phyloP scores from a whole-genome alignment of 2,329 filamentous ascomycete species.

The Exophiala xenobiotica region DNA sequence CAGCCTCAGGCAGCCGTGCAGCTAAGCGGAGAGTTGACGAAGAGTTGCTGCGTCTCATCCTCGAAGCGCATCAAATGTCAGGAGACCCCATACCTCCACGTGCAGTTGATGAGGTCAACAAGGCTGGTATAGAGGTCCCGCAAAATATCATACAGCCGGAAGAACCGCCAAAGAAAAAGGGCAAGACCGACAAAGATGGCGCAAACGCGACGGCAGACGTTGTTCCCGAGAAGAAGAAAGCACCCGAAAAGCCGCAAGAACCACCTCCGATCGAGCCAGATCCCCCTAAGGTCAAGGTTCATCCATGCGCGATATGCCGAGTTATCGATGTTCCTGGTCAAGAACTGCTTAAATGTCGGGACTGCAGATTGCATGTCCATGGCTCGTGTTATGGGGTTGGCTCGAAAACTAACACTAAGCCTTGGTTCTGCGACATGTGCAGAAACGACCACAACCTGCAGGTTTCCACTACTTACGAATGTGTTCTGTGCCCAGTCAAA shows the following conservation, averaged over 20 bases:
- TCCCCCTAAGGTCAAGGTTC: slow-evolving; percentile 70
- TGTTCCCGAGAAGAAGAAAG: slow-evolving; percentile 58
- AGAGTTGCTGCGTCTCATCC: slow-evolving; percentile 61
- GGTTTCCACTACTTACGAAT: slow-evolving; percentile 92
- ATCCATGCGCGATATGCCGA: slow-evolving; percentile 84
- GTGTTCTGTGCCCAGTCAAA: slow-evolving; percentile 83
- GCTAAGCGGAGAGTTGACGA: slow-evolving; percentile 91
- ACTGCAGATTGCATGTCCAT: slow-evolving; percentile 90
- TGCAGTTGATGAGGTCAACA: slow-evolving; percentile 46
- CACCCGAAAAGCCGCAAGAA: slow-evolving; percentile 55
- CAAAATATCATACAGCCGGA: slow-evolving; percentile 32
- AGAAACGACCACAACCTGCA: slow-evolving; percentile 88
- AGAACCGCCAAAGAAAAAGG: slow-evolving; percentile 62
- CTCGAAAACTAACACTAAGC: slow-evolving; percentile 58
- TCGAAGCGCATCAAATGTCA: slow-evolving; percentile 44
- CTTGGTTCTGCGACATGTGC: slow-evolving; percentile 97
- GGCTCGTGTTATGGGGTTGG: slow-evolving; percentile 84
- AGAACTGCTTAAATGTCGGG: slow-evolving; percentile 73
- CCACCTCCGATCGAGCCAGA: slow-evolving; percentile 68
- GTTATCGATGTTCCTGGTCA: slow-evolving; percentile 70
- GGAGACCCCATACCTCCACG: slow-evolving; percentile 45
- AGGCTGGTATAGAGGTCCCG: slow-evolving; percentile 42
- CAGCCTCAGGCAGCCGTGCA: slow-evolving; percentile 72
- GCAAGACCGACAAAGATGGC: slow-evolving; percentile 54
- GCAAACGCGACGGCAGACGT: slow-evolving; percentile 46